Evolutionary conservation across 2,329 filamentous ascomycete species (phyloP).

Genomic region (Kalaharituber pfeilii): DNA sequence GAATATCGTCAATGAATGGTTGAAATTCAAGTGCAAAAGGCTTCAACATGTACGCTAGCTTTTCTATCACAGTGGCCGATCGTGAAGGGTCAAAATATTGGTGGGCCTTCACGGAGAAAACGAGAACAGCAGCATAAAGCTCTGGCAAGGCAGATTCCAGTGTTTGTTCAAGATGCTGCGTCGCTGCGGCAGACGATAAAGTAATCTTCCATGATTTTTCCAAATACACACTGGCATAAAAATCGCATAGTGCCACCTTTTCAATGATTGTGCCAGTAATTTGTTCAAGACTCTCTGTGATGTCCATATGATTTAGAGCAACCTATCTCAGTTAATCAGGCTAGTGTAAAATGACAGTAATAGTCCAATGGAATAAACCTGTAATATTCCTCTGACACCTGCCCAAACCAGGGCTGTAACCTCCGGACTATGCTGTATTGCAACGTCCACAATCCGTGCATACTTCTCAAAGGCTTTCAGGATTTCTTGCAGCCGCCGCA

Average conservation of each 20-base stretch:
- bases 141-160: constrained; percentile 2
- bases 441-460: constrained; percentile 4
- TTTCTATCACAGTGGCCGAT: background rate
- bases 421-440: constrained; percentile 5
- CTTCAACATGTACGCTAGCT: background rate
- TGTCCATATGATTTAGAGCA: constrained; percentile 6
- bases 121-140: constrained; percentile 5
- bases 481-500: no score
- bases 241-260: background rate
- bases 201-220: background rate
- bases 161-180: background rate
- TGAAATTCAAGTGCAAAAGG: constrained; percentile 1
- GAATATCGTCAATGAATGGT: constrained; percentile 3
- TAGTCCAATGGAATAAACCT: background rate
- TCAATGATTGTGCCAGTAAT: background rate
- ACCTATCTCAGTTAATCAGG: background rate
- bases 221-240: background rate
- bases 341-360: background rate
- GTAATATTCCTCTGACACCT: constrained; percentile 7
- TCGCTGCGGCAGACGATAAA: background rate
- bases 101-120: constrained; percentile 5
- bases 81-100: background rate
- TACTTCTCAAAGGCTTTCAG: constrained; percentile 2
- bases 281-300: background rate
- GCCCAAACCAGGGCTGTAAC: constrained; percentile 5